Conservation (phyloP, 495 filamentous ascomycete genomes). For the Astrothelium subdiscretum region DNA sequence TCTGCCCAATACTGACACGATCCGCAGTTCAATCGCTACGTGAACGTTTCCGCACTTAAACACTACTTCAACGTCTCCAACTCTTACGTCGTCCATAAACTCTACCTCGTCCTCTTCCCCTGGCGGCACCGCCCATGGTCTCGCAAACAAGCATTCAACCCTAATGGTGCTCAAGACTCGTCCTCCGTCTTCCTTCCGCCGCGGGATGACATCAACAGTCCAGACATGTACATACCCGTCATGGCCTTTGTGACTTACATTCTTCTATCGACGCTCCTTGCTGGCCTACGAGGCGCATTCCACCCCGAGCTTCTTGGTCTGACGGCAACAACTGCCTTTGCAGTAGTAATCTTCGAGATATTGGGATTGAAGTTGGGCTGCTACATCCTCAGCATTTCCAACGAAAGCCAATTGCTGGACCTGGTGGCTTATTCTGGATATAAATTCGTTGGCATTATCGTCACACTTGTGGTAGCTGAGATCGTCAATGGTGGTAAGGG, state of each 20-base stretch:
- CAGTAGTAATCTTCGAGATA: constrained; percentile 76
- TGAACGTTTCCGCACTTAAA: constrained; percentile 53
- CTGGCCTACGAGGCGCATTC: constrained; percentile 85
- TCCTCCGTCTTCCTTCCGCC: constrained; percentile 86
- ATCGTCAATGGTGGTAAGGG: constrained; percentile 63
- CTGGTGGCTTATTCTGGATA: constrained; percentile 94
- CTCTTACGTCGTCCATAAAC: constrained; percentile 30
- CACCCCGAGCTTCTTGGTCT: constrained; percentile 85
- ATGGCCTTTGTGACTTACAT: constrained; percentile 97
- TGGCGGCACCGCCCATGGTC: constrained; percentile 98
- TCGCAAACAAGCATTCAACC: constrained; percentile 42
- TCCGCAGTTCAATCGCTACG: constrained; percentile 76
- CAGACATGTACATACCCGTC: constrained; percentile 97
- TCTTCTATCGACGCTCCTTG: constrained; percentile 76
- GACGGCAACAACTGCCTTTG: constrained; percentile 72
- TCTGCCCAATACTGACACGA: no score
- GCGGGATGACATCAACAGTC: constrained; percentile 93
- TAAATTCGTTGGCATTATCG: constrained; percentile 95
- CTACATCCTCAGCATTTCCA: constrained; percentile 86
- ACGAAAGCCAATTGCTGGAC: constrained; percentile 77
- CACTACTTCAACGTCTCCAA: constrained; percentile 38
- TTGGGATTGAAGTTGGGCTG: constrained; percentile 79
- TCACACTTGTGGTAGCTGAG: constrained; percentile 68
- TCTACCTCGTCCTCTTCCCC: constrained; percentile 80
- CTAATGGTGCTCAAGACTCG: constrained; percentile 26